Base-by-base conservation (phyloP, 805 yeast species). In the Priceomyces fermenticarens region DNA sequence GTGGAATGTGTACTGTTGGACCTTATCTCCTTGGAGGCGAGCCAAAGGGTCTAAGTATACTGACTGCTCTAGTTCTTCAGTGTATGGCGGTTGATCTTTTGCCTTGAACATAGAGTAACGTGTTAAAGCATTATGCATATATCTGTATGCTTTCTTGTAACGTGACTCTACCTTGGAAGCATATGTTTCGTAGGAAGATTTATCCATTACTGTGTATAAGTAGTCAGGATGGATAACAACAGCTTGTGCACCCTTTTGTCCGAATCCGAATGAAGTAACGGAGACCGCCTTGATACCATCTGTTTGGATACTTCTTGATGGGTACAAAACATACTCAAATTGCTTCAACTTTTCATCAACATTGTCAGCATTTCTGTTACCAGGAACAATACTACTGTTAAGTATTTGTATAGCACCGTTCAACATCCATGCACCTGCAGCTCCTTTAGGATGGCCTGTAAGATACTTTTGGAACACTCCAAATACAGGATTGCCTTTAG, bases 391-490 rank as follows among this genome's bases (percentile, higher is more conserved):
- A 69, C 99, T 98, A 57, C 86, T 67, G 73, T 88, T 85, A 65
- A 93, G 75, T 53, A 90, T 83, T 75, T 93, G 99, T 53, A 93
- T 73, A 43, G 88, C 96, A 70, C 99, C 99, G 69, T 93, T 95
- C 79, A 93, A 73, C 99, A 93, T 93, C 99, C 99, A 93, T 44
- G 99, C 98, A 78, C 97, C 99, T 43, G 99, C 99, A 57, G 99
- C 99, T 80, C 99, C 99, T 86, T 93, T 93, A 58, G 99, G 99
- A 77, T 93, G 99, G 72, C 99, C 99, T 57, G 99, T 93, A 62
- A 93, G 80, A 81, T 79, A 93, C 72, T 93, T 93, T 73, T 93
- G 99, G 96, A 95, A 91, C 41, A 93, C 95, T 80, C 98, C 97
- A 54, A 85, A 77, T 37, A 95, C 90, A 48, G 99, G 96, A 73